Conservation (phyloP, 805 yeast species). For the Candida yuanshanica region DNA sequence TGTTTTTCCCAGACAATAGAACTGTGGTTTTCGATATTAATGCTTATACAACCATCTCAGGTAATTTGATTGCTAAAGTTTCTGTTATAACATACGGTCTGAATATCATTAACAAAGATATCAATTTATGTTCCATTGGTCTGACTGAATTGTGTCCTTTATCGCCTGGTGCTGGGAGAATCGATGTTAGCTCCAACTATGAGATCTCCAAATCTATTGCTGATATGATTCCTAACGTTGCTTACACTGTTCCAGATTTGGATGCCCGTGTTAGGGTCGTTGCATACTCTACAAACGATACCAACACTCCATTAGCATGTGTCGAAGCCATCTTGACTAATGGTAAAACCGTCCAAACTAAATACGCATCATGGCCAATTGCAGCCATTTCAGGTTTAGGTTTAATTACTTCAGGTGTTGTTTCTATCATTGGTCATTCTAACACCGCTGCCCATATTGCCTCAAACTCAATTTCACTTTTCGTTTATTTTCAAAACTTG, state of each 20-base stretch:
- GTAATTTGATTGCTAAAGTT: constrained; percentile 60
- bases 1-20: constrained; percentile 58
- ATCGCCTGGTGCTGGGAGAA: constrained; percentile 79
- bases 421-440: constrained; percentile 81
- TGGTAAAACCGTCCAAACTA: constrained; percentile 92
- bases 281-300: constrained; percentile 48
- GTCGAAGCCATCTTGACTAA: constrained; percentile 82
- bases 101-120: constrained; percentile 44
- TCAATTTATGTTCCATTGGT: constrained; percentile 61
- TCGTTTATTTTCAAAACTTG: constrained; percentile 83
- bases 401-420: constrained; percentile 72
- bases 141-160: constrained; percentile 73
- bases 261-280: constrained; percentile 85
- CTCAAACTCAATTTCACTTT: constrained; percentile 79
- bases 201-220: constrained; percentile 36
- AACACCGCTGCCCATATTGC: constrained; percentile 85
- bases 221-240: constrained; percentile 67
- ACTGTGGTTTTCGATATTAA: constrained; percentile 62
- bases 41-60: constrained; percentile 71
- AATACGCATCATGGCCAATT: constrained; percentile 90
- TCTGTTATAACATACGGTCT: constrained; percentile 79
- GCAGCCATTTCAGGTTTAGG: constrained; percentile 89
- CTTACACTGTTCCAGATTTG: constrained; percentile 87
- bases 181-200: constrained; percentile 57
- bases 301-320: constrained; percentile 67